phyloP scores from a whole-genome alignment of 108 stramenopile genomes.

The Skeletonema potamos region DNA sequence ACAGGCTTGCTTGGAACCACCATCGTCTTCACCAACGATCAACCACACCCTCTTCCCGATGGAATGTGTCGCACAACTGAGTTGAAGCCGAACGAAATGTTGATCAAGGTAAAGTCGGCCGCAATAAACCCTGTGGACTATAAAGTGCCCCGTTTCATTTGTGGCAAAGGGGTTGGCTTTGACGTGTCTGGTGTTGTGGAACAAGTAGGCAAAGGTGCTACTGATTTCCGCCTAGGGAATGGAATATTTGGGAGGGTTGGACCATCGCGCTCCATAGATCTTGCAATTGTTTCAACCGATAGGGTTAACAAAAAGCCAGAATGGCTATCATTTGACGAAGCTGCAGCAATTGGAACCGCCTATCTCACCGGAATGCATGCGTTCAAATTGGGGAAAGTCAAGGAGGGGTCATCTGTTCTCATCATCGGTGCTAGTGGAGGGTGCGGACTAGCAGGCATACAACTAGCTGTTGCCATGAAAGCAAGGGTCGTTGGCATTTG shows the following conservation, averaged over 20 bases:
- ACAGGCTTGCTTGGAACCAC: conserved; percentile 36
- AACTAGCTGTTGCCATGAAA: conserved; percentile 41
- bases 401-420: conserved; percentile 33
- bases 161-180: conserved; percentile 27
- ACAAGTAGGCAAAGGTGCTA: conserved; percentile 23
- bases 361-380: conserved; percentile 41
- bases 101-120: conserved; percentile 51
- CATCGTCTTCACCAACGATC: conserved; percentile 29
- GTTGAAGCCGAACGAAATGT: conserved; percentile 32
- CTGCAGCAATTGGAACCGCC: conserved; percentile 31
- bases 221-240: conserved; percentile 29
- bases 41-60: conserved; percentile 5
- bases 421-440: conserved; percentile 55
- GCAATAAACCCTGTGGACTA: conserved; percentile 63
- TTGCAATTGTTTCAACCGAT: conserved; percentile 1
- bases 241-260: conserved; percentile 37
- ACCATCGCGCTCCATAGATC: conserved; percentile 23
- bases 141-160: conserved; percentile 31
- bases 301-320: conserved; percentile 41
- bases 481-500: conserved; percentile 51
- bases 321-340: conserved; percentile 24
- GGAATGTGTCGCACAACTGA: not conserved
- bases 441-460: conserved; percentile 49
- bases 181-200: conserved; percentile 42
- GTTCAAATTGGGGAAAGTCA: conserved; percentile 25